A percentile compares a stretch with the other conserved stretches of the same genome.
Evolutionary conservation across 306 rosid genomes (phyloP).

Genomic region (Dalbergia oliveri): DNA sequence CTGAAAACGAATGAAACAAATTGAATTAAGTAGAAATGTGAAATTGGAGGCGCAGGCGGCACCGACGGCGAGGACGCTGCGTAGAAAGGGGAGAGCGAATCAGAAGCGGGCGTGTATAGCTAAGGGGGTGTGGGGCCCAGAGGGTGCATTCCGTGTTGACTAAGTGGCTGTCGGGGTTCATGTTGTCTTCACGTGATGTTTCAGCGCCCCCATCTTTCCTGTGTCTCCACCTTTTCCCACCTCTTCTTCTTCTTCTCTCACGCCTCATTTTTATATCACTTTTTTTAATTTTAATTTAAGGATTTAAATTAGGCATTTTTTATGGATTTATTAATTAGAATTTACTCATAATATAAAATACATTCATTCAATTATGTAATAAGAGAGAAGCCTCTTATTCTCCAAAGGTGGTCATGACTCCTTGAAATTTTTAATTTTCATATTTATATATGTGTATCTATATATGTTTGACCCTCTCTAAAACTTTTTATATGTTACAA

Average conservation of each 20-base stretch:
- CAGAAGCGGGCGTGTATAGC: slow-evolving; percentile 46
- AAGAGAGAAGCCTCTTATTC: too few species aligned
- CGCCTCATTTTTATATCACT: background rate
- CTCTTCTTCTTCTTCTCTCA: background rate
- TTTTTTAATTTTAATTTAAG: too few species aligned
- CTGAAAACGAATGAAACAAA: background rate
- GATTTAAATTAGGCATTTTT: too few species aligned
- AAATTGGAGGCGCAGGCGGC: slow-evolving; percentile 53
- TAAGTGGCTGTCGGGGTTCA: slow-evolving; percentile 67
- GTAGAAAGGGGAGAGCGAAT: slow-evolving; percentile 50
- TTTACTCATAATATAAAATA: too few species aligned
- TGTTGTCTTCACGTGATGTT: slow-evolving; percentile 75
- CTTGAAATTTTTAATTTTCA: too few species aligned
- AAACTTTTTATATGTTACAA: too few species aligned
- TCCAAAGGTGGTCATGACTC: too few species aligned
- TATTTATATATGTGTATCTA: too few species aligned
- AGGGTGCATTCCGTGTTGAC: slow-evolving; percentile 60
- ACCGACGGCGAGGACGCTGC: slow-evolving; percentile 71
- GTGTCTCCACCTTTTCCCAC: slow-evolving; percentile 29
- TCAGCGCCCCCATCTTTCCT: slow-evolving; percentile 55
- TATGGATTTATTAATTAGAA: too few species aligned
- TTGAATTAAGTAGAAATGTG: background rate
- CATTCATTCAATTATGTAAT: too few species aligned
- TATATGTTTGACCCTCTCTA: too few species aligned
- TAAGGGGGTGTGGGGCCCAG: slow-evolving; percentile 45